Evolutionary conservation across 345 rosid genomes (phyloP).

Genomic region (Abelmoschus esculentus): DNA sequence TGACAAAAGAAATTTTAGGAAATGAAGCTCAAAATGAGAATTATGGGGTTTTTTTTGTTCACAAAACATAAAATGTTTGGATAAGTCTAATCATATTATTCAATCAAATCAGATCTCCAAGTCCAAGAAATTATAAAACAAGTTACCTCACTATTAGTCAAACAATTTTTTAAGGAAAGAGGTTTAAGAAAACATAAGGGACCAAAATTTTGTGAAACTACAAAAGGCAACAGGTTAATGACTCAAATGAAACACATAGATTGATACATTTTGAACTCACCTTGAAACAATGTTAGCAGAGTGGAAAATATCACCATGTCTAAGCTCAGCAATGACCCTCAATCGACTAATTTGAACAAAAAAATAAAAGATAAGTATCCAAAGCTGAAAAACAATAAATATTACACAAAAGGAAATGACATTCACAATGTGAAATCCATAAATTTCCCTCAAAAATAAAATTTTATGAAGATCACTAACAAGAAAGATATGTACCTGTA

Average conservation of each 20-base stretch:
- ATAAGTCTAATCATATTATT: neutral
- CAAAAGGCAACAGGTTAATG: neutral
- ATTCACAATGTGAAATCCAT: neutral
- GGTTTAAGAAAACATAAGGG: neutral
- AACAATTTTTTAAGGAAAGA: neutral
- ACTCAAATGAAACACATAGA: neutral
- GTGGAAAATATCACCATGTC: constrained; percentile 45
- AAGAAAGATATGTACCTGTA: constrained; percentile 34
- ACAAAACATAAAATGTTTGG: neutral
- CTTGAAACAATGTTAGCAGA: constrained; percentile 48
- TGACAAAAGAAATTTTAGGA: neutral
- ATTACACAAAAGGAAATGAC: neutral
- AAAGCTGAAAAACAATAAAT: neutral
- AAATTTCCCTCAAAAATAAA: neutral
- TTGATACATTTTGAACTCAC: constrained; percentile 24
- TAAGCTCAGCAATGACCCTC: constrained; percentile 51
- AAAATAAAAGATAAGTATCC: neutral
- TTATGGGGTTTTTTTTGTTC: neutral
- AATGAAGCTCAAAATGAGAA: neutral
- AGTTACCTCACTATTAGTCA: neutral
- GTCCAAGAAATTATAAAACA: neutral
- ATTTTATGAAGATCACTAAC: neutral
- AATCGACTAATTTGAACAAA: constrained; percentile 34
- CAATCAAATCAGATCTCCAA: neutral
- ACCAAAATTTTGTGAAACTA: neutral